Evolutionary conservation across 1,139 yeast species (phyloP).

Genomic region (Arxiozyma bovina): DNA sequence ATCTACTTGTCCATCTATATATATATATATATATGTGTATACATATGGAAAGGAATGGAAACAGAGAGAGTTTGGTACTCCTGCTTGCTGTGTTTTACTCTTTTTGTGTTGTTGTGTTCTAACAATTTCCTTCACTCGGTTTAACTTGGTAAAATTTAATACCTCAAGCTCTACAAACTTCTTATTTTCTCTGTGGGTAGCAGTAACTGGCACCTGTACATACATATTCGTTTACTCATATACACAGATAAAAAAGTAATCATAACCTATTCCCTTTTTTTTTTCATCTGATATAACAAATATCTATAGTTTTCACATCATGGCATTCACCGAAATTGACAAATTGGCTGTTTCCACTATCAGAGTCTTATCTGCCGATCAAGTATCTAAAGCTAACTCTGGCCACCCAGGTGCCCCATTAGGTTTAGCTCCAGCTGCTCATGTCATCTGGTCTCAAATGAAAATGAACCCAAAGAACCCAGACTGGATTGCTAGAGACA

Average conservation of each 20-base stretch:
- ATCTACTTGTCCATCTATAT: background rate
- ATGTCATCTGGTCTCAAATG: slow-evolving; percentile 67
- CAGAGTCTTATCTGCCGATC: slow-evolving; percentile 85
- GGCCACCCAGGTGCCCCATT: slow-evolving; percentile 99
- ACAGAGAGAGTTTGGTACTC: too few relatives aligned
- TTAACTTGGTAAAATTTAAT: too few relatives aligned
- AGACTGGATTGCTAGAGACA: slow-evolving; percentile 87
- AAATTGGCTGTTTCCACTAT: slow-evolving; percentile 76
- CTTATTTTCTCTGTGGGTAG: background rate
- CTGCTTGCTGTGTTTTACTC: too few relatives aligned
- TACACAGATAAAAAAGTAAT: background rate
- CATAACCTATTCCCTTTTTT: too few relatives aligned
- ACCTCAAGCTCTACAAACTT: background rate
- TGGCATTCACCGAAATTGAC: slow-evolving; percentile 47
- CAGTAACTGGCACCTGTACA: too few relatives aligned
- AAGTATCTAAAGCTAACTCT: slow-evolving; percentile 81
- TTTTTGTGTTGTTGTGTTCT: background rate
- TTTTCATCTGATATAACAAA: too few relatives aligned
- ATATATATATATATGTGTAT: too few relatives aligned
- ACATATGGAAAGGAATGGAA: too few relatives aligned
- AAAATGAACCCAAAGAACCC: slow-evolving; percentile 87
- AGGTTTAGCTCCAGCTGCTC: slow-evolving; percentile 91
- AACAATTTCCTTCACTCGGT: background rate
- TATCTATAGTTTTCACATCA: slow-evolving; percentile 3
- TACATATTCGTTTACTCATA: background rate